Percentiles rank a stretch among this genome's conserved stretches.
Conservation (phyloP, 1,284 basidiomycete species). For the Rhodotorula sp. region DNA sequence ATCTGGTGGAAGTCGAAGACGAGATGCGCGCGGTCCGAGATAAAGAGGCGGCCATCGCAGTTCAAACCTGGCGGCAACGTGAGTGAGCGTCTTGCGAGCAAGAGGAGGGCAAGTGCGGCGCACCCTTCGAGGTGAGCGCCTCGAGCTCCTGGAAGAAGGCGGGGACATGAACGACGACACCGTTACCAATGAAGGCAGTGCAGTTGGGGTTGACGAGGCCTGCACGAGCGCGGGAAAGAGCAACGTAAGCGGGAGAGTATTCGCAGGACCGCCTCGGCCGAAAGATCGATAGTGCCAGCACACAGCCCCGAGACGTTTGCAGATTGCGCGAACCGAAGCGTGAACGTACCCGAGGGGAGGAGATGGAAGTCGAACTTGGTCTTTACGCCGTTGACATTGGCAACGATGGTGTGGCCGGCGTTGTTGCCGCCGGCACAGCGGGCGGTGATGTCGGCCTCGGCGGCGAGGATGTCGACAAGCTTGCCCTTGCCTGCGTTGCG, state of each 20-base stretch:
- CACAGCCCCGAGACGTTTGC: no score
- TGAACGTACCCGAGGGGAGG: conserved; percentile 78
- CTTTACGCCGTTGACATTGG: conserved; percentile 68
- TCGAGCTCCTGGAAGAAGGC: conserved; percentile 95
- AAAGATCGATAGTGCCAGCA: no score
- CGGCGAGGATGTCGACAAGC: conserved; percentile 87
- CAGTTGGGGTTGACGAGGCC: conserved; percentile 89
- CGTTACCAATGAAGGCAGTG: conserved; percentile 84
- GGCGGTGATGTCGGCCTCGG: conserved; percentile 87
- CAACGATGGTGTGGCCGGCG: conserved; percentile 95
- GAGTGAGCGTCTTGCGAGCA: background rate
- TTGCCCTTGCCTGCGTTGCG: conserved; percentile 71
- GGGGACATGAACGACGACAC: conserved; percentile 92
- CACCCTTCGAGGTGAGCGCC: conserved; percentile 80
- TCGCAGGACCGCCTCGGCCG: no score
- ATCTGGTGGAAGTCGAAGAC: conserved; percentile 99
- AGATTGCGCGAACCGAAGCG: background rate
- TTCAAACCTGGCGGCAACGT: conserved; percentile 65
- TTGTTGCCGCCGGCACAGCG: conserved; percentile 98
- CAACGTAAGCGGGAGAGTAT: background rate
- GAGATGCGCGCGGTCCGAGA: conserved; percentile 94
- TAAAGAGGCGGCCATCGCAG: conserved; percentile 80
- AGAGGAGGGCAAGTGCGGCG: background rate
- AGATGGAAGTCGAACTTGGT: conserved; percentile 95
- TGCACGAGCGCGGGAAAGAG: conserved; percentile 48